Percentiles rank a stretch among this genome's conserved stretches.
Evolutionary conservation across 345 rosid genomes (phyloP).

Genomic region (Heritiera littoralis): DNA sequence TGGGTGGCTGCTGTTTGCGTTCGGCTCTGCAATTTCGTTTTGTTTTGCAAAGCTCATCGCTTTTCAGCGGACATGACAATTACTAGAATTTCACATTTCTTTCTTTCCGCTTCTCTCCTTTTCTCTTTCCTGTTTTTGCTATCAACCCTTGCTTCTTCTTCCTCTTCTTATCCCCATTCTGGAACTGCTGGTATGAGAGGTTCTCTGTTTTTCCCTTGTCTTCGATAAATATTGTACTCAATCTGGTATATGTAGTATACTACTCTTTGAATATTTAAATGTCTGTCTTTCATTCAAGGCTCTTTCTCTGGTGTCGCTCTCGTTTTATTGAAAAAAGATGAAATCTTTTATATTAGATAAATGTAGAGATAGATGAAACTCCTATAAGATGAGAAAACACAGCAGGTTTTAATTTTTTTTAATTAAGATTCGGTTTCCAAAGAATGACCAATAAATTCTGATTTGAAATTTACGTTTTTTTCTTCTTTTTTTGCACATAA

Average conservation of each 20-base stretch:
- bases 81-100: conserved; percentile 14
- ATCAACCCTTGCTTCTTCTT: background rate
- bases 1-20: conserved; percentile 32
- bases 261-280: no score
- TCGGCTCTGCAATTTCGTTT: background rate
- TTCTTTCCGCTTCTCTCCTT: background rate
- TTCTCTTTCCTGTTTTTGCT: background rate
- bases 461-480: no score
- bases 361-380: no score
- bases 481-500: no score
- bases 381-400: no score
- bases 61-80: conserved; percentile 35
- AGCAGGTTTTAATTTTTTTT: no score
- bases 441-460: no score
- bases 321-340: no score
- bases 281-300: no score
- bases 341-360: no score
- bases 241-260: no score
- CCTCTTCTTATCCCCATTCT: background rate
- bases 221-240: background rate
- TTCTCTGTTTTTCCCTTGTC: background rate
- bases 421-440: background rate
- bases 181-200: background rate
- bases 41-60: background rate
- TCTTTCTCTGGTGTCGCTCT: no score